Base-by-base conservation (phyloP, 2,329 filamentous ascomycete genomes). In the Incumbomyces delicatus region DNA sequence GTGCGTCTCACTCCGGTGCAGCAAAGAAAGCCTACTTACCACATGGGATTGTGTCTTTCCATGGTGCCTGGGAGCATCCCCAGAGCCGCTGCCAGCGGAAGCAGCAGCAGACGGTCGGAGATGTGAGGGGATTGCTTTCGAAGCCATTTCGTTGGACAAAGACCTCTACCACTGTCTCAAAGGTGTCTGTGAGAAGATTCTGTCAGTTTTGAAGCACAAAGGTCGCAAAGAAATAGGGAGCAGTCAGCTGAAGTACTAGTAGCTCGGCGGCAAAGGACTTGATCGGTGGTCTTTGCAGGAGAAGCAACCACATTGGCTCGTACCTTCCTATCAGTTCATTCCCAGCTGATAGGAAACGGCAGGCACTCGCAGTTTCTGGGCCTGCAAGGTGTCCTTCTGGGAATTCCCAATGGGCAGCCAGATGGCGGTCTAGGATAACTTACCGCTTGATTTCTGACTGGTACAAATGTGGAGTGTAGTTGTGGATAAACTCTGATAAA, bases 81-180 rank as follows among this genome's bases (percentile, higher is more conserved):
- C 52, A 38, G 43, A 44, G 27, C 49, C 51, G 49, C 60, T 61
- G 41, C 60, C 55, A 49, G 58, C 57, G 22, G 17, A 7, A 32
- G 60, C 59, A 50, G 69, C 68, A 52, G 81, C 76, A 77, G 87
- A 59, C 40, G 66, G 63, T 47, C 63, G 90, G 61, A 95, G 77
- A 75, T 94, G 90, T 36, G 85, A 75, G 55, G 89, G 87, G 59
- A 95, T 73, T 54, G 86, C 85, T 69, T 78, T 87, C 61, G 78
- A 75, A 55, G 85, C 81, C 84, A 90, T 90, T 60, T 58, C 71
- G 58, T 8, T 27, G 22, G 5, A 27, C 22, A 27, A 27, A 27
- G 22, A 27, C 22, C 22, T 27, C 22, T 27, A 27, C 8, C 8
- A 27, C 13, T 34, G 29, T 12, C 30, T 43, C 27, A 33, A 17